Conservation (phyloP, 2,329 filamentous ascomycete species). For the Fusarium sororula region DNA sequence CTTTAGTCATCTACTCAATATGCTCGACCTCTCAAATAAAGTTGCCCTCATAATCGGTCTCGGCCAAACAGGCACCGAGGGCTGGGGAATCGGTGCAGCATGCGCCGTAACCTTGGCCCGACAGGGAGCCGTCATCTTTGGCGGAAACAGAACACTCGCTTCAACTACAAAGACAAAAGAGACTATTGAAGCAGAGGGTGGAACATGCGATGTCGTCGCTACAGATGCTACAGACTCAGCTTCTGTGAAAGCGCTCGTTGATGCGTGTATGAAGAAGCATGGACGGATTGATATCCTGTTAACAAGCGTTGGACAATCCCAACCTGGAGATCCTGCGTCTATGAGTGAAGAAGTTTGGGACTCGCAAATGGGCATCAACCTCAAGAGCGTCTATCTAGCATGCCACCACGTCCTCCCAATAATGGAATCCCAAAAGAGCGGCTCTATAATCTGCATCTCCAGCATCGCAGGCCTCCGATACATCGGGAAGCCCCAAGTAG, state of each 20-base stretch:
- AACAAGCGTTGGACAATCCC: slow-evolving; percentile 68
- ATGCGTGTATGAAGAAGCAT: slow-evolving; percentile 60
- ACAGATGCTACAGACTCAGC: slow-evolving; percentile 61
- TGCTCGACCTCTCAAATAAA: slow-evolving; percentile 54
- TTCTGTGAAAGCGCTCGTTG: slow-evolving; percentile 62
- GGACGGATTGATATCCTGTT: slow-evolving; percentile 68
- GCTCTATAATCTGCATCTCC: slow-evolving; percentile 58
- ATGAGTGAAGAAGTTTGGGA: slow-evolving; percentile 62
- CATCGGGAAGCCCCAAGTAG: slow-evolving; percentile 59
- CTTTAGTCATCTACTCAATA: neutral
- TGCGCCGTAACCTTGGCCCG: slow-evolving; percentile 58
- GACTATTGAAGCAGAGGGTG: slow-evolving; percentile 48
- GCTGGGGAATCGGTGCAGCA: slow-evolving; percentile 62
- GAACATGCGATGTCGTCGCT: slow-evolving; percentile 52
- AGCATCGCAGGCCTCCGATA: slow-evolving; percentile 63
- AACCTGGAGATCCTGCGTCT: slow-evolving; percentile 59
- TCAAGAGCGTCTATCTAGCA: slow-evolving; percentile 64
- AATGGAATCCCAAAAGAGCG: slow-evolving; percentile 59
- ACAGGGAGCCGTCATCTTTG: slow-evolving; percentile 59
- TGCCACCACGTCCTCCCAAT: slow-evolving; percentile 62
- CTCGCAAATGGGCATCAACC: slow-evolving; percentile 61
- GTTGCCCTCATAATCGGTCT: slow-evolving; percentile 58
- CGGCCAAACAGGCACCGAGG: slow-evolving; percentile 53
- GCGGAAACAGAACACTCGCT: slow-evolving; percentile 57
- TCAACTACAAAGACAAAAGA: slow-evolving; percentile 52